Evolutionary conservation across 106 monocot species (phyloP).

Genomic region (Acanthochlamys bracteata): DNA sequence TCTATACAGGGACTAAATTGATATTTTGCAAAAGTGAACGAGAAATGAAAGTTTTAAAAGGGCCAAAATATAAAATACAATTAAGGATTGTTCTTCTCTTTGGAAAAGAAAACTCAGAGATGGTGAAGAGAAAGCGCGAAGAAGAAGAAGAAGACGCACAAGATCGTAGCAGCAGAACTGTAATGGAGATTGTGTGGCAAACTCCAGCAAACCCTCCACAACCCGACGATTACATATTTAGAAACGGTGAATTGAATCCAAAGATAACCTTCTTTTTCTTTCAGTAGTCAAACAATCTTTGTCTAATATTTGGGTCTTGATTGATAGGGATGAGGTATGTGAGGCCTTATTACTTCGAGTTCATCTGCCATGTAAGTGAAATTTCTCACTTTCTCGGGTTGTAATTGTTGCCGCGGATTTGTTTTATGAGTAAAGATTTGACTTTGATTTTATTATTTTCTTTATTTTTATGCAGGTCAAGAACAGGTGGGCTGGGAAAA

Average conservation of each 20-base stretch:
- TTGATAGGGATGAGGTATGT: conserved; percentile 74
- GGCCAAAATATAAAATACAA: too few species aligned
- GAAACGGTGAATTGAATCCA: conserved; percentile 32
- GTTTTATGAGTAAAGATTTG: background rate
- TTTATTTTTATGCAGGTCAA: conserved; percentile 48
- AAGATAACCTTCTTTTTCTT: background rate
- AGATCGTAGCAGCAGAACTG: background rate
- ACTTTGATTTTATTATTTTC: background rate
- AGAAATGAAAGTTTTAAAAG: too few species aligned
- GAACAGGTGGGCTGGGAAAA: conserved; percentile 90
- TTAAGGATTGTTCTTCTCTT: too few species aligned
- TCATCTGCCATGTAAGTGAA: conserved; percentile 71
- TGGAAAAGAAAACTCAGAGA: too few species aligned
- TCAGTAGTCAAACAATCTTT: background rate
- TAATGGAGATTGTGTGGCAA: conserved; percentile 85
- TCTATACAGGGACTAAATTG: too few species aligned
- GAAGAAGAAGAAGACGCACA: background rate
- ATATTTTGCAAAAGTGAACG: too few species aligned
- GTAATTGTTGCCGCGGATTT: background rate
- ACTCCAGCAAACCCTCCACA: conserved; percentile 74
- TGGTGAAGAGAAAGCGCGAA: background rate
- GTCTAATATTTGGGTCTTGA: too few species aligned
- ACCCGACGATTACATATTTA: conserved; percentile 61
- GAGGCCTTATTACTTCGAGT: conserved; percentile 94
- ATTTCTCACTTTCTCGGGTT: too few species aligned